Conservation (phyloP, 164 flowering plant species). For the Sextonia rubra region DNA sequence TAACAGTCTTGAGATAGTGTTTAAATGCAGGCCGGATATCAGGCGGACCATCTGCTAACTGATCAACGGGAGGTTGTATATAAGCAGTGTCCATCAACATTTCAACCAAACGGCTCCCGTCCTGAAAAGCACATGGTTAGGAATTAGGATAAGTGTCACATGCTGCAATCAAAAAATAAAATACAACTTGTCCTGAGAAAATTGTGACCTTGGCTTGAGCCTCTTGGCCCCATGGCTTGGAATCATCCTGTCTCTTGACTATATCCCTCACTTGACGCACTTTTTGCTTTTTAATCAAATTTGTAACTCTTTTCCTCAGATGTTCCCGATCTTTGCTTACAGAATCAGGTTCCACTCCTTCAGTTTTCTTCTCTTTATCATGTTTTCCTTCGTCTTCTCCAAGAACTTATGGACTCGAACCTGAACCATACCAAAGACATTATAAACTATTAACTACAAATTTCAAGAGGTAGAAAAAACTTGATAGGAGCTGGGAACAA, state of each 20-base stretch:
- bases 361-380: conserved; percentile 15
- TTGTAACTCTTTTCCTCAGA: conserved; percentile 49
- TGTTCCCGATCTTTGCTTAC: conserved; percentile 37
- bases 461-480: background rate
- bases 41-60: conserved; percentile 61
- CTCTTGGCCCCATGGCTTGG: conserved; percentile 64
- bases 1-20: conserved; percentile 49
- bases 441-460: conserved; percentile 2
- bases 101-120: conserved; percentile 86
- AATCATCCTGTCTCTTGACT: conserved; percentile 49
- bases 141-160: conserved; percentile 1
- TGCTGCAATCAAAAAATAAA: background rate
- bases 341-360: conserved; percentile 26
- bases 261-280: conserved; percentile 45
- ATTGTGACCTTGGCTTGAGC: conserved; percentile 66
- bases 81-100: conserved; percentile 74
- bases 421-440: conserved; percentile 37
- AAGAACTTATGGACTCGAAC: conserved; percentile 65
- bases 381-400: conserved; percentile 55
- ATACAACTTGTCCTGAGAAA: background rate
- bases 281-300: conserved; percentile 73
- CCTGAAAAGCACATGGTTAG: conserved; percentile 37
- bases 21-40: conserved; percentile 90
- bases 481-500: background rate
- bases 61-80: conserved; percentile 77